Conservation (phyloP, 441 rosid genomes). For the Brassica balearica region DNA sequence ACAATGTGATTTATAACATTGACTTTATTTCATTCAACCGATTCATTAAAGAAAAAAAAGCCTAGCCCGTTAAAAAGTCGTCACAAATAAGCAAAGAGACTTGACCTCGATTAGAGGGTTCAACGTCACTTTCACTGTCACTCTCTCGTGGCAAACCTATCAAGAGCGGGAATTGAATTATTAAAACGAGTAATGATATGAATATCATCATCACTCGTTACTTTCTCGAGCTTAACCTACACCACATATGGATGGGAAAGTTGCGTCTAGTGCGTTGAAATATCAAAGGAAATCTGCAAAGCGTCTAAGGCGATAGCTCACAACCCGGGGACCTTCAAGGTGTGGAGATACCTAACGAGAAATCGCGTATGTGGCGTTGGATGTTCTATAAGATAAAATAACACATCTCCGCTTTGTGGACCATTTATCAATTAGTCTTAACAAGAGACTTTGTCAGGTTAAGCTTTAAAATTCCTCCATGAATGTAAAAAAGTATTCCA, state of each 20-base stretch:
- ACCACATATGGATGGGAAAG: neutral
- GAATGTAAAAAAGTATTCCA: neutral
- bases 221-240: neutral
- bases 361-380: neutral
- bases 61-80: no score
- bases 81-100: no score
- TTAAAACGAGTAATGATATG: neutral
- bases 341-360: neutral
- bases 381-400: neutral
- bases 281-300: neutral
- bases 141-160: neutral
- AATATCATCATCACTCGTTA: neutral
- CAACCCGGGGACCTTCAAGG: neutral
- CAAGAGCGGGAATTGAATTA: neutral
- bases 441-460: neutral
- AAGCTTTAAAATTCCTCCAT: neutral
- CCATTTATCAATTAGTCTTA: neutral
- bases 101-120: no score
- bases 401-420: neutral
- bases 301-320: neutral
- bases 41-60: no score
- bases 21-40: no score
- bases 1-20: no score
- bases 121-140: neutral
- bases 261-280: neutral